A percentile compares a stretch with the other conserved stretches of the same genome.
Conservation (phyloP, 495 filamentous ascomycete genomes). For the Aspergillus wentii region DNA sequence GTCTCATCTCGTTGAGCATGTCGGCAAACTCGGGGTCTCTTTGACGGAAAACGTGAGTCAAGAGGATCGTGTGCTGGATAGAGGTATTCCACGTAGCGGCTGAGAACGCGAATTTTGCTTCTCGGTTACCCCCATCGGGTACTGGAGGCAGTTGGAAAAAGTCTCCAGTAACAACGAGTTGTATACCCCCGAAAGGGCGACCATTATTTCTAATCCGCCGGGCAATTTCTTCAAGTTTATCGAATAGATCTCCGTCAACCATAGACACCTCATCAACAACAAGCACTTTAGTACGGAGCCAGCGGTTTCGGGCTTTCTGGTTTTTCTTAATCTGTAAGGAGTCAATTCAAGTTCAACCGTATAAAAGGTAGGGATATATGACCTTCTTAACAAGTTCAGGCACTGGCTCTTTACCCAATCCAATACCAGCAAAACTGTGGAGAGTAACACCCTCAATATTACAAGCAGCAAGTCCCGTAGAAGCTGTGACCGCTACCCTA, state of each 20-base stretch:
- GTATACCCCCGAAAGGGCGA: conserved; percentile 90
- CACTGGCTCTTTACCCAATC: conserved; percentile 83
- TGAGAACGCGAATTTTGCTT: conserved; percentile 86
- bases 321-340: conserved; percentile 66
- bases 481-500: conserved; percentile 86
- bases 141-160: conserved; percentile 97
- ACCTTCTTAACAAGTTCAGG: conserved; percentile 79
- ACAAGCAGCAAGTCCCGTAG: conserved; percentile 92
- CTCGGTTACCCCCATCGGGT: conserved; percentile 62
- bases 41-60: conserved; percentile 95
- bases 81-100: conserved; percentile 86
- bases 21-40: conserved; percentile 86
- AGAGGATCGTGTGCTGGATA: conserved; percentile 90
- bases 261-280: conserved; percentile 96
- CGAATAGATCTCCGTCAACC: conserved; percentile 95
- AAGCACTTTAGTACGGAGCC: conserved; percentile 81
- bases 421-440: conserved; percentile 94
- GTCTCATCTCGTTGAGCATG: conserved; percentile 96
- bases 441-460: conserved; percentile 95
- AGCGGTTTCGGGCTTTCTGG: conserved; percentile 78
- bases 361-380: background rate
- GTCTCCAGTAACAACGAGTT: conserved; percentile 92
- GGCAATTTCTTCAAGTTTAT: conserved; percentile 91
- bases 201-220: conserved; percentile 78
- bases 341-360: conserved; percentile 6